These are phyloP conservation scores for Colletotrichum trifolii DNA, from an alignment of 2,329 filamentous ascomycete species.

Conservation along the genomic window DNA sequence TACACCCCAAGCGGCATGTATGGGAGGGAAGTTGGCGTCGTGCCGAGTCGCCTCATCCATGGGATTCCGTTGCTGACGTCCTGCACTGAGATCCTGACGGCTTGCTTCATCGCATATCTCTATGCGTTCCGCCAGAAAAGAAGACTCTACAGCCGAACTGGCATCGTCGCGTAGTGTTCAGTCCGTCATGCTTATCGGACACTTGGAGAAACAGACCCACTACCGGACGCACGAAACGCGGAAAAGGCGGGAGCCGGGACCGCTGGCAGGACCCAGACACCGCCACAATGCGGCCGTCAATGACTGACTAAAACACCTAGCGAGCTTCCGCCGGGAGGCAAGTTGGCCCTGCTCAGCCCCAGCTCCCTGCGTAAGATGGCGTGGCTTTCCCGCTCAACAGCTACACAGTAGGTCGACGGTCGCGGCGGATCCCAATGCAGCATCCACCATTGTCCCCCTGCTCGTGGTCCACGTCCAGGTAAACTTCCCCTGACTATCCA, in stretches of 20 bases:
- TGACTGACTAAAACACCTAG: background rate
- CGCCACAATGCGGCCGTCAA: conserved; percentile 2
- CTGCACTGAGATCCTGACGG: no score
- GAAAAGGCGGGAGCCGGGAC: background rate
- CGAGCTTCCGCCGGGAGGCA: background rate
- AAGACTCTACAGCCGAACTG: no score
- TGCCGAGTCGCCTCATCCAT: no score
- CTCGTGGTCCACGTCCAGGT: background rate
- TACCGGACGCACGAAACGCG: conserved; percentile 2
- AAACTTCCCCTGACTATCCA: conserved; percentile 29
- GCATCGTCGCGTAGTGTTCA: no score
- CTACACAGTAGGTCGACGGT: background rate
- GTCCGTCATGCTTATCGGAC: no score
- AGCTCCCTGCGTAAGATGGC: conserved; percentile 18
- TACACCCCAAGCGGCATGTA: no score
- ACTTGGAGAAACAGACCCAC: background rate
- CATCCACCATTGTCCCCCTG: conserved; percentile 18
- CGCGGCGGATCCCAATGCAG: background rate
- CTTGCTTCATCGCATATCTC: no score
- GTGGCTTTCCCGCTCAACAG: background rate
- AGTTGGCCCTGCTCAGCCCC: conserved; percentile 22
- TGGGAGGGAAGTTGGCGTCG: no score
- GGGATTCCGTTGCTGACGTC: no score
- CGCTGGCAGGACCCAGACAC: conserved; percentile 10
- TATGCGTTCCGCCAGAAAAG: no score